phyloP scores from a whole-genome alignment of 2,329 filamentous ascomycete species.

The Fusarium hostae region DNA sequence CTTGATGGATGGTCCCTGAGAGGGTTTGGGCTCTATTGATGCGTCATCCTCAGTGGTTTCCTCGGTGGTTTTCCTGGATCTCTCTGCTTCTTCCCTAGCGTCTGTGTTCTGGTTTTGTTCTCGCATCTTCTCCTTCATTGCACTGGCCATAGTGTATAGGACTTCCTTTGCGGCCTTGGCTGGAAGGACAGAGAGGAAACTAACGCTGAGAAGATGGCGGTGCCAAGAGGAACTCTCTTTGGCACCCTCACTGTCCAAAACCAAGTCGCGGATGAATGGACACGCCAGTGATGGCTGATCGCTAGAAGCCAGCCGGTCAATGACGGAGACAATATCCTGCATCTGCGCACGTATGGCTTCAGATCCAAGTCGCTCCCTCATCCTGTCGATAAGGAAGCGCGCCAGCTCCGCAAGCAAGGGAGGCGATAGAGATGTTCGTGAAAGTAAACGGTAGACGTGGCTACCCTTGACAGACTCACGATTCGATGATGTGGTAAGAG shows the following conservation, averaged over 20 bases:
- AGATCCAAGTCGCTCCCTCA: slow-evolving; percentile 21
- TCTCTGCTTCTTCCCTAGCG: neutral
- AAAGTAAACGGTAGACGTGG: slow-evolving; percentile 24
- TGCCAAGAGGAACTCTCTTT: slow-evolving; percentile 49
- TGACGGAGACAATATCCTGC: slow-evolving; percentile 21
- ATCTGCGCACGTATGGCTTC: slow-evolving; percentile 29
- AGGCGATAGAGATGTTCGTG: neutral
- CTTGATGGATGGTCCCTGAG: slow-evolving; percentile 43
- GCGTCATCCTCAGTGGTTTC: neutral
- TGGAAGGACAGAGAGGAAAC: slow-evolving; percentile 45
- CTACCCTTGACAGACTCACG: slow-evolving; percentile 8
- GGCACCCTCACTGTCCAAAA: slow-evolving; percentile 42
- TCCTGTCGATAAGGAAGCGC: slow-evolving; percentile 31
- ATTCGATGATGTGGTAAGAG: neutral
- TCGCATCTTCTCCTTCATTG: slow-evolving; percentile 46
- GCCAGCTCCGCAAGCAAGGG: slow-evolving; percentile 32
- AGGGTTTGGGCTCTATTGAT: neutral
- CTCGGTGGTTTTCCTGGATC: neutral
- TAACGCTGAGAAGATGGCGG: slow-evolving; percentile 43
- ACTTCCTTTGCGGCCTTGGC: slow-evolving; percentile 42
- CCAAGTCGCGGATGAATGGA: slow-evolving; percentile 45
- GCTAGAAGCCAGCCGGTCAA: slow-evolving; percentile 40
- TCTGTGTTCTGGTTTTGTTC: slow-evolving; percentile 34
- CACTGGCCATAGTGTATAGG: slow-evolving; percentile 41
- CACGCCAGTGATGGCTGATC: slow-evolving; percentile 47